phyloP scores from a whole-genome alignment of 2,329 filamentous ascomycete species.

The Colletotrichum musae region DNA sequence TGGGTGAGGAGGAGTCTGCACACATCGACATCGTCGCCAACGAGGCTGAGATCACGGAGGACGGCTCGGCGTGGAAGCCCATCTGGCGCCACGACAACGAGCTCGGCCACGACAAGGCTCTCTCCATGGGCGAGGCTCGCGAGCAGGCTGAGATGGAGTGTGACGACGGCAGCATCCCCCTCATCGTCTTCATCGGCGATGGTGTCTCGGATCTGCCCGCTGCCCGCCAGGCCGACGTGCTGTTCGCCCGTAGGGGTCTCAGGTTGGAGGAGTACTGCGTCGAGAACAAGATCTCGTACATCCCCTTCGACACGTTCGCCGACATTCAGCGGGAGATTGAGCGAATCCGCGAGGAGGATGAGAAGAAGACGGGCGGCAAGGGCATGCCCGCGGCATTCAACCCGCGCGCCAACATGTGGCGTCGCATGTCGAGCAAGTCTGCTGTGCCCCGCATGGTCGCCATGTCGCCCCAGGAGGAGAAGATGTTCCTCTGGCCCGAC shows the following conservation, averaged over 20 bases:
- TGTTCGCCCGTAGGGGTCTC: conserved; percentile 77
- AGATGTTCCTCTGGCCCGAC: conserved; percentile 75
- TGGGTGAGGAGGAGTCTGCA: conserved; percentile 71
- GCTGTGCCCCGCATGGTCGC: conserved; percentile 57
- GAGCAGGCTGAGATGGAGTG: conserved; percentile 65
- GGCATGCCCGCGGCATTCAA: conserved; percentile 75
- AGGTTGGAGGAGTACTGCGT: conserved; percentile 76
- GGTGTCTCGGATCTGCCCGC: conserved; percentile 78
- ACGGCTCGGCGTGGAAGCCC: conserved; percentile 74
- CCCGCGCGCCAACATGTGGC: conserved; percentile 78
- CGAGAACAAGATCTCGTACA: conserved; percentile 72
- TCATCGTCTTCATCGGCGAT: conserved; percentile 80
- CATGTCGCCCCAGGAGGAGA: conserved; percentile 68
- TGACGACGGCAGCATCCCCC: conserved; percentile 73
- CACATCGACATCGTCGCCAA: conserved; percentile 79
- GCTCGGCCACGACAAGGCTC: conserved; percentile 77
- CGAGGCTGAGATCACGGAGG: conserved; percentile 71
- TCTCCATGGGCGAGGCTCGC: conserved; percentile 75
- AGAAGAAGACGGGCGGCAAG: conserved; percentile 71
- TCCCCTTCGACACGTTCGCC: conserved; percentile 75
- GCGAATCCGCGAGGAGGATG: conserved; percentile 71
- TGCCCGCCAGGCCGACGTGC: conserved; percentile 75
- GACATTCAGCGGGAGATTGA: conserved; percentile 75
- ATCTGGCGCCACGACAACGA: conserved; percentile 77
- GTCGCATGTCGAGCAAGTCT: conserved; percentile 71